Conservation (phyloP, 2,329 filamentous ascomycete species). For the Escovopsis sp. region DNA sequence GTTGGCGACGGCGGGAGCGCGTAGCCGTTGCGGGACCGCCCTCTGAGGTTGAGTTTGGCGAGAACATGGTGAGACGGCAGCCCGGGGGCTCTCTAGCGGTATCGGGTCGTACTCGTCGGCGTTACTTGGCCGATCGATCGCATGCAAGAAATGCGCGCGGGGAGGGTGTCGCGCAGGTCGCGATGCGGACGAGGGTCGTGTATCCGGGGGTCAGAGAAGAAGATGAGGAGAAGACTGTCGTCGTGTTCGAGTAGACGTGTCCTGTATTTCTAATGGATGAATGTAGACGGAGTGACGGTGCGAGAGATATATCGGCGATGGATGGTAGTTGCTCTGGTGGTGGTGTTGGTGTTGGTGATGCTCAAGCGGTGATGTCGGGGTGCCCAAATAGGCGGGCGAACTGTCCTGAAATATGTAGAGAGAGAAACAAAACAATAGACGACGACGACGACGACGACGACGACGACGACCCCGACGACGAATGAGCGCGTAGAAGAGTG, state of each 20-base stretch:
- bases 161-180: constrained; percentile 6
- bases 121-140: background rate
- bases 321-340: too few species aligned
- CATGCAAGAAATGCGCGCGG: constrained; percentile 5
- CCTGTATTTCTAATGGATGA: background rate
- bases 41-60: constrained; percentile 32
- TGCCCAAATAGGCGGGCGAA: background rate
- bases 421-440: too few species aligned
- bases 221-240: too few species aligned
- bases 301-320: too few species aligned
- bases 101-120: background rate
- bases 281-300: too few species aligned
- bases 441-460: too few species aligned
- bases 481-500: too few species aligned
- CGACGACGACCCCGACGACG: too few species aligned
- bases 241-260: constrained; percentile 5
- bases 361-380: background rate
- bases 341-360: too few species aligned
- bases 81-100: constrained; percentile 3
- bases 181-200: constrained; percentile 8
- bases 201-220: constrained; percentile 3
- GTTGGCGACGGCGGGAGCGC: constrained; percentile 46
- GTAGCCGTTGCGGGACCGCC: constrained; percentile 41
- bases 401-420: too few species aligned
- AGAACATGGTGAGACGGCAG: constrained; percentile 37